These are phyloP conservation scores for Drechmeria coniospora DNA, from an alignment of 2,329 filamentous ascomycete genomes.

Conservation along the genomic window DNA sequence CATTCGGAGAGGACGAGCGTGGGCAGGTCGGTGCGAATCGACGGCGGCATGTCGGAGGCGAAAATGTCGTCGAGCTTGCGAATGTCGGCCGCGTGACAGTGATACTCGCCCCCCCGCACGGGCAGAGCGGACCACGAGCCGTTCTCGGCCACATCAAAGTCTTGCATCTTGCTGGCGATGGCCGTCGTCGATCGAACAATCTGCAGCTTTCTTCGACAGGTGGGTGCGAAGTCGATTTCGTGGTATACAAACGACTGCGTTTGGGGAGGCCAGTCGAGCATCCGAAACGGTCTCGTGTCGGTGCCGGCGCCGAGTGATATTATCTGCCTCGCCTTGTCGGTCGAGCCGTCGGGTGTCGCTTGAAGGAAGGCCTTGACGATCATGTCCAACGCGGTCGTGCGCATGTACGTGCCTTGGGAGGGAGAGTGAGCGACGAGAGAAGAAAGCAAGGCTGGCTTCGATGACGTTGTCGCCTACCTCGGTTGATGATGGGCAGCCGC, in stretches of 20 bases:
- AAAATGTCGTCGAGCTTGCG: constrained; percentile 32
- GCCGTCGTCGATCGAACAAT: constrained; percentile 30
- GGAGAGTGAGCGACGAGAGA: background rate
- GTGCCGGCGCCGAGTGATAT: constrained; percentile 87
- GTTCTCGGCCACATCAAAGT: constrained; percentile 14
- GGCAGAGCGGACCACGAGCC: constrained; percentile 28
- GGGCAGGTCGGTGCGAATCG: constrained; percentile 41
- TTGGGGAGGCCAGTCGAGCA: constrained; percentile 37
- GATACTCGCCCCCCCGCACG: constrained; percentile 26
- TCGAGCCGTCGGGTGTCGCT: constrained; percentile 12
- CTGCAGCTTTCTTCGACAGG: constrained; percentile 51
- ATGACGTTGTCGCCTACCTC: constrained; percentile 63
- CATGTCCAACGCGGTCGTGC: constrained; percentile 67
- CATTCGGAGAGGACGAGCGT: constrained; percentile 89
- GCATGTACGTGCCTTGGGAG: constrained; percentile 71
- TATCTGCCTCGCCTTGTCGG: constrained; percentile 48
- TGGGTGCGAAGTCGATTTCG: constrained; percentile 76
- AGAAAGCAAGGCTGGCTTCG: background rate
- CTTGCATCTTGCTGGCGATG: constrained; percentile 23
- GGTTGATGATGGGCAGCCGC: constrained; percentile 81
- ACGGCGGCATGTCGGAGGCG: constrained; percentile 1
- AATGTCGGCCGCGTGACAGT: constrained; percentile 55
- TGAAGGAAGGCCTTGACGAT: constrained; percentile 60
- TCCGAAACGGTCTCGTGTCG: constrained; percentile 73
- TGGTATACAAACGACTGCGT: constrained; percentile 53